Evolutionary conservation across 2,329 filamentous ascomycete species (phyloP), one percentile per base, ranked within the genome.

Genomic region (Davidsoniella eucalypti): DNA sequence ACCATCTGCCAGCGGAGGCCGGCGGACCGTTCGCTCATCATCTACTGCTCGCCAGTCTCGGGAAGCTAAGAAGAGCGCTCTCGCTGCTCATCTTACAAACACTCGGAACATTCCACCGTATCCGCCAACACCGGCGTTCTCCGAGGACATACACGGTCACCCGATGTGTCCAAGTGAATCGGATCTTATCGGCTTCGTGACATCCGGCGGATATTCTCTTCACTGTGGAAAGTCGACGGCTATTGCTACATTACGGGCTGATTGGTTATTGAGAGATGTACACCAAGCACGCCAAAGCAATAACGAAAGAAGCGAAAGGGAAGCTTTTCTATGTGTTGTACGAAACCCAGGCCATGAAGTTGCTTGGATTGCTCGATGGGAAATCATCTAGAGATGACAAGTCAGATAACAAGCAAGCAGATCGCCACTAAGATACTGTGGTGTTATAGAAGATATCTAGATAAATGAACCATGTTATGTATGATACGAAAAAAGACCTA

Each of bases 141-240:
- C 61, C 50, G 60, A 57, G 47, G 62, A 65, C 54, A 61, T 72
- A 64, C 60, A 64, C 21, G 68, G 69, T 0, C 75, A 82, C 55
- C 78, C 75, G 77, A 85, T 56, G 81, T 82, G 0, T 60, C 90
- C 90, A 0, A 70, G 71, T 8, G 78, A 79, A 54, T 70, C 75
- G 18, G 84, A 95, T 61, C 69, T 96, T 10, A 76, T 96, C 47
- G 92, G 92, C 0, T 98, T 94, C 61, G 80, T 95, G 21, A 95
- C 87, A 2, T 83, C 82, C 1, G 92, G 90, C 0, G 82, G 84
- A 47, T 94, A 82, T 61, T 87, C 82, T 58, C 72, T 96, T 2
- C 75, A 77, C 2, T 77, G 83, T 55, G 92, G 90, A 0, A 75
- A 73, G 56, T 84, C 82, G 1, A 79, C 78, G 14, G 90, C 80